A percentile compares a stretch with the other conserved stretches of the same genome.
Evolutionary conservation across 179 eudicot genomes (phyloP).

Genomic region (Nepenthes alata): DNA sequence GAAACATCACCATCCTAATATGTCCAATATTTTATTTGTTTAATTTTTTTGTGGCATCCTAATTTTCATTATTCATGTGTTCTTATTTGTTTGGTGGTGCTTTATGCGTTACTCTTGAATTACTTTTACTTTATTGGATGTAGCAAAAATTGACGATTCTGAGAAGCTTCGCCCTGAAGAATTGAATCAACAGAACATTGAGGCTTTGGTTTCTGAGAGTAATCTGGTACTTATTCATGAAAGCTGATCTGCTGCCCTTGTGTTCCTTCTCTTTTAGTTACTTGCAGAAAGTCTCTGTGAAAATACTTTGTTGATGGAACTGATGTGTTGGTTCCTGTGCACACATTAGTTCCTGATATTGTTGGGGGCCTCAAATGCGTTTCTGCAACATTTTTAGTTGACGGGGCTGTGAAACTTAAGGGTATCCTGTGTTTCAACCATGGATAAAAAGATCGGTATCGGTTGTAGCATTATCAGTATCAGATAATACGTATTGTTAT

Average conservation of each 20-base stretch:
- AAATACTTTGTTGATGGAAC: too few species aligned
- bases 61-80: neutral
- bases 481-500: too few species aligned
- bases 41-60: neutral
- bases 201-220: conserved; percentile 96
- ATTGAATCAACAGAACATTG: conserved; percentile 92
- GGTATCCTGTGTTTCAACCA: too few species aligned
- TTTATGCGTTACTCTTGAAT: neutral
- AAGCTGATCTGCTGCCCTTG: conserved; percentile 1
- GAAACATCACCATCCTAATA: too few species aligned
- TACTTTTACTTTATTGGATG: conserved; percentile 5
- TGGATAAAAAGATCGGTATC: too few species aligned
- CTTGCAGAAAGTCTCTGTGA: too few species aligned
- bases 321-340: too few species aligned
- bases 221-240: conserved; percentile 45
- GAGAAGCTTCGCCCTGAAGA: conserved; percentile 96
- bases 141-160: conserved; percentile 63
- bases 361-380: neutral
- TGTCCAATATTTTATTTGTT: neutral
- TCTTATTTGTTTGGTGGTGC: neutral
- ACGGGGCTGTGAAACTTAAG: neutral
- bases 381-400: neutral
- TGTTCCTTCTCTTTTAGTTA: neutral
- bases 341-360: too few species aligned
- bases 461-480: too few species aligned